Percentiles rank a stretch among this genome's conserved stretches.
Evolutionary conservation across 2,329 filamentous ascomycete genomes (phyloP).

Genomic region (Lasiodiplodia hormozganensis): DNA sequence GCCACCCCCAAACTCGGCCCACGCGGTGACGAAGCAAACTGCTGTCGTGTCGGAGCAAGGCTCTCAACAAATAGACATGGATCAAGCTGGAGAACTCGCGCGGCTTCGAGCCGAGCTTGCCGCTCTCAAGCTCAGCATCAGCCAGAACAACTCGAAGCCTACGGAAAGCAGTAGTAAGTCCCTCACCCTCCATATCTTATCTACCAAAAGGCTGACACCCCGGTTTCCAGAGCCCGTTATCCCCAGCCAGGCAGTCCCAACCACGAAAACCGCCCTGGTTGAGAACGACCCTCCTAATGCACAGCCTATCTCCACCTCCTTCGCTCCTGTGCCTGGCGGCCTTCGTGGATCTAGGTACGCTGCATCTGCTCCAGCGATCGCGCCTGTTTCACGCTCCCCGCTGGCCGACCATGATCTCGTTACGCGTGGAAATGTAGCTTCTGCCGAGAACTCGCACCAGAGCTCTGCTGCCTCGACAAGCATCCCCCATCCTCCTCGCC

Average conservation of each 20-base stretch:
- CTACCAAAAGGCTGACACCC: not conserved
- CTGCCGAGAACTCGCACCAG: not conserved
- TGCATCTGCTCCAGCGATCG: not conserved
- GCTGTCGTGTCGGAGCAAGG: not conserved
- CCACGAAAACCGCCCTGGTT: not conserved
- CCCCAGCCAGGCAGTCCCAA: not conserved
- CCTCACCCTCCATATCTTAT: not conserved
- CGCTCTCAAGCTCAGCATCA: not conserved
- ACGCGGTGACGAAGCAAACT: not conserved
- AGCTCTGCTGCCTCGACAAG: not conserved
- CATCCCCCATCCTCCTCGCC: not conserved
- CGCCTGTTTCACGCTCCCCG: not conserved
- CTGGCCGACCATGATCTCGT: not conserved
- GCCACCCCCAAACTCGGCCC: not conserved
- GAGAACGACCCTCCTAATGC: not conserved
- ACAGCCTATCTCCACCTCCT: not conserved
- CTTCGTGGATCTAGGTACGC: conserved; percentile 6
- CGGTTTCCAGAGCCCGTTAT: not conserved
- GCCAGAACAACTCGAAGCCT: not conserved
- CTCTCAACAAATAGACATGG: not conserved
- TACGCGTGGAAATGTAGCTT: not conserved
- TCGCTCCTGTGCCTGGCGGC: not conserved
- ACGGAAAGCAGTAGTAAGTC: not conserved
- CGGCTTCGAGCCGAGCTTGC: not conserved
- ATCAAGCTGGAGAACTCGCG: not conserved